A percentile compares a stretch with the other conserved stretches of the same genome.
phyloP scores from a whole-genome alignment of 2,329 filamentous ascomycete genomes.

The Orbilia oligospora region DNA sequence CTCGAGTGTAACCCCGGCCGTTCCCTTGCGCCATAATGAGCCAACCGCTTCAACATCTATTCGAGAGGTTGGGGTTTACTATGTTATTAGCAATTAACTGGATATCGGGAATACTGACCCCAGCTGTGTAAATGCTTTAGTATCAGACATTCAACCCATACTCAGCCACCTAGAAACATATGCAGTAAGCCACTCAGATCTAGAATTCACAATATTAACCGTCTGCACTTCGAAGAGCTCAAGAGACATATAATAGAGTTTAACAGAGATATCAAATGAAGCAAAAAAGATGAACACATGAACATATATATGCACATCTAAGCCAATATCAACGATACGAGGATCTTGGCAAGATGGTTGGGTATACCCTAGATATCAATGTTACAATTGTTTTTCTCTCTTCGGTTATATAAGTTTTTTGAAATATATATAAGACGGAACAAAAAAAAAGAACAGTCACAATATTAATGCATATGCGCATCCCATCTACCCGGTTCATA shows the following conservation, averaged over 20 bases:
- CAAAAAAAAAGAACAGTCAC: constrained; percentile 28
- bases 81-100: background rate
- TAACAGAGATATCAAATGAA: background rate
- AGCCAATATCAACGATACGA: constrained; percentile 9
- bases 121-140: background rate
- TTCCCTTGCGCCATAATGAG: background rate
- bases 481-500: constrained; percentile 5
- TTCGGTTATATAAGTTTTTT: background rate
- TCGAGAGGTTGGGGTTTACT: constrained; percentile 5
- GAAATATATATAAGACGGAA: constrained; percentile 13
- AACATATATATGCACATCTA: constrained; percentile 10
- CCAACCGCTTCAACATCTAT: background rate
- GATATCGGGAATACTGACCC: background rate
- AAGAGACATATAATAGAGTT: constrained; percentile 8
- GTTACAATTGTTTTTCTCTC: background rate
- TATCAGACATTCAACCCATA: background rate
- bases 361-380: background rate
- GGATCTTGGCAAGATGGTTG: background rate
- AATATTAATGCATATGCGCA: too few relatives aligned
- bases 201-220: constrained; percentile 6
- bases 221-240: constrained; percentile 1
- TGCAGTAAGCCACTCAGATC: background rate
- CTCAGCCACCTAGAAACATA: background rate
- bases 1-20: background rate
- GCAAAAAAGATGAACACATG: constrained; percentile 14